A percentile compares a stretch with the other conserved stretches of the same genome.
Evolutionary conservation across 352 stramenopile genomes (phyloP).

Genomic region (Phytopythium boreale): DNA sequence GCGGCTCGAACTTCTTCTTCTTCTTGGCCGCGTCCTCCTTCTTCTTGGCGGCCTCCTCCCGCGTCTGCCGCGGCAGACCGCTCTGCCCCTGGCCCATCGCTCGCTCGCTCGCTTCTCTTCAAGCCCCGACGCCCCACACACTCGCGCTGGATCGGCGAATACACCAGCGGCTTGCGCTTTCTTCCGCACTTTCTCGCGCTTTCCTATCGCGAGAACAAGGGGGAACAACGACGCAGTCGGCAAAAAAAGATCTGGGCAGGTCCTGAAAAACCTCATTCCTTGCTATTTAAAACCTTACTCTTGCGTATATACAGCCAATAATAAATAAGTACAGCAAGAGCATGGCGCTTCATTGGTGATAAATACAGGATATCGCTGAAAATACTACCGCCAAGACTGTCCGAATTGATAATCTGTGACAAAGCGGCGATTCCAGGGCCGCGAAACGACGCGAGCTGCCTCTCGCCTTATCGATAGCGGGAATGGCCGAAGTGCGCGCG

Average conservation of each 20-base stretch:
- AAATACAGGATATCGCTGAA: background rate
- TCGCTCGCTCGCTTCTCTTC: background rate
- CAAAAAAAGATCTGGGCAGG: background rate
- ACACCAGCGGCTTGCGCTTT: background rate
- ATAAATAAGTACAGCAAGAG: background rate
- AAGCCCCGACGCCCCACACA: background rate
- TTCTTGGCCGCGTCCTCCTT: constrained; percentile 92
- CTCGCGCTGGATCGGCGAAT: background rate
- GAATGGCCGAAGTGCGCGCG: background rate
- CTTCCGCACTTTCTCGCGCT: background rate
- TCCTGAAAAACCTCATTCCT: no score
- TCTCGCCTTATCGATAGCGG: background rate
- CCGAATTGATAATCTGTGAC: background rate
- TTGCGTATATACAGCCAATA: background rate
- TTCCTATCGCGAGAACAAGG: constrained; percentile 1
- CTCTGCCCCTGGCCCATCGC: constrained; percentile 87
- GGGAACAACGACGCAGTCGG: background rate
- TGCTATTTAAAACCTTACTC: no score
- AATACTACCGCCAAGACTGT: background rate
- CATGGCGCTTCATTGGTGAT: background rate
- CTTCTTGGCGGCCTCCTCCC: constrained; percentile 83
- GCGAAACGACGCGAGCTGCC: background rate
- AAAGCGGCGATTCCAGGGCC: background rate
- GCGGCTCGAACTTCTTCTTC: constrained; percentile 94
- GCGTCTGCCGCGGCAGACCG: constrained; percentile 73